Evolutionary conservation across 768 basidiomycete genomes (phyloP).

Genomic region (Paxillus involutus): DNA sequence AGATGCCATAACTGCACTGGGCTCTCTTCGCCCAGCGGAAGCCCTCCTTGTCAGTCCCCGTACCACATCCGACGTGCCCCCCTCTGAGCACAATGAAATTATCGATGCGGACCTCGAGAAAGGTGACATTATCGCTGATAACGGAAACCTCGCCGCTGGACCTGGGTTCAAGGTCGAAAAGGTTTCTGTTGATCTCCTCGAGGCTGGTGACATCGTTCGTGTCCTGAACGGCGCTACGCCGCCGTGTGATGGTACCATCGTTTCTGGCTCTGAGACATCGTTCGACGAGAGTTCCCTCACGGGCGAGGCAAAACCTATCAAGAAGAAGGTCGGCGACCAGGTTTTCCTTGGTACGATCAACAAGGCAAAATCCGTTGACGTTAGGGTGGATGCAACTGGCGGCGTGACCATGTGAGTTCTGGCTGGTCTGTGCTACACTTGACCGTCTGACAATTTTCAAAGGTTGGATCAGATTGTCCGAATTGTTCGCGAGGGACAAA

Average conservation of each 20-base stretch:
- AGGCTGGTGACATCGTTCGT: conserved; percentile 77
- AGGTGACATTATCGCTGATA: conserved; percentile 26
- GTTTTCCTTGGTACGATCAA: conserved; percentile 82
- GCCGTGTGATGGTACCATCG: conserved; percentile 71
- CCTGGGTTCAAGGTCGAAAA: conserved; percentile 35
- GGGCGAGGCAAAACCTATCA: conserved; percentile 67
- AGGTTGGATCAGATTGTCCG: conserved; percentile 76
- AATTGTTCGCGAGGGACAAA: conserved; percentile 77
- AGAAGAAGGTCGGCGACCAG: conserved; percentile 59
- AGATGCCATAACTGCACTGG: conserved; percentile 70
- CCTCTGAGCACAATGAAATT: conserved; percentile 8
- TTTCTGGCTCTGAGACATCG: conserved; percentile 41
- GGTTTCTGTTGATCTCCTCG: conserved; percentile 60
- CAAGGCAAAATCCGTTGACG: conserved; percentile 54
- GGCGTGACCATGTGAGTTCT: conserved; percentile 65
- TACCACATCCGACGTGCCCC: conserved; percentile 3
- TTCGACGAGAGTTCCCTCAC: conserved; percentile 89
- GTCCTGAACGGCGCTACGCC: conserved; percentile 73
- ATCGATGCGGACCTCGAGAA: conserved; percentile 38
- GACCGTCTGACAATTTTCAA: neutral
- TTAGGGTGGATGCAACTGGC: conserved; percentile 59
- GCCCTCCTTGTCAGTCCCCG: conserved; percentile 52
- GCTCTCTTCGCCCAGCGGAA: conserved; percentile 59
- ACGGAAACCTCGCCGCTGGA: conserved; percentile 7
- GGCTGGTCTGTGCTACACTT: neutral